Evolutionary conservation across 2,329 filamentous ascomycete genomes (phyloP).

Genomic region (Endocalyx cinctus): DNA sequence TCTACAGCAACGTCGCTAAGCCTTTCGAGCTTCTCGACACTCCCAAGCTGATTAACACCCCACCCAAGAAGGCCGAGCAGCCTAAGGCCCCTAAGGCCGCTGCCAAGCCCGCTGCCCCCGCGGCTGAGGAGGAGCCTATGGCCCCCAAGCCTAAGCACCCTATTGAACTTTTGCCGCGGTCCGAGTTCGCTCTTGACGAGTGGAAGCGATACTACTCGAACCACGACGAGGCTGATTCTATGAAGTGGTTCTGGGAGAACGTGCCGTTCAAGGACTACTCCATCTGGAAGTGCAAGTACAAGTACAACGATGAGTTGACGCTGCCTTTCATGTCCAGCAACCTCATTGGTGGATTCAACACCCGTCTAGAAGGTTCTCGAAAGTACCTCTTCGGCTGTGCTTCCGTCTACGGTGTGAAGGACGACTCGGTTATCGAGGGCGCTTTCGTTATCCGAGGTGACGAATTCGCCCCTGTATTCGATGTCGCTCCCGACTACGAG

Average conservation of each 20-base stretch:
- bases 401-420: constrained; percentile 84
- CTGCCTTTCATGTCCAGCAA: constrained; percentile 99
- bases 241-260: constrained; percentile 99
- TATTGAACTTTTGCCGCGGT: constrained; percentile 74
- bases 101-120: constrained; percentile 40
- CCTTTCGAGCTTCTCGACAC: constrained; percentile 77
- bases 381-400: constrained; percentile 94
- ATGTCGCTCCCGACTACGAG: constrained; percentile 96
- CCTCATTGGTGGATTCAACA: constrained; percentile 96
- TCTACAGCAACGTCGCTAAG: constrained; percentile 76
- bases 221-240: constrained; percentile 75
- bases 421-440: constrained; percentile 87
- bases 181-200: constrained; percentile 84
- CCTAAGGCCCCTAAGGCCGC: constrained; percentile 52
- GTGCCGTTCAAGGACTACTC: constrained; percentile 93
- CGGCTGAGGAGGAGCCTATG: constrained; percentile 50
- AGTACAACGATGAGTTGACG: constrained; percentile 98
- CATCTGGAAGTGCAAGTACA: constrained; percentile 91
- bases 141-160: constrained; percentile 96
- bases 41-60: constrained; percentile 64
- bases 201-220: constrained; percentile 99
- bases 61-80: constrained; percentile 75
- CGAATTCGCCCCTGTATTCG: constrained; percentile 79
- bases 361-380: constrained; percentile 92
- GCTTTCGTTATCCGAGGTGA: constrained; percentile 94